Evolutionary conservation across 495 filamentous ascomycete species (phyloP).

Genomic region (Trypethelium eluteriae): DNA sequence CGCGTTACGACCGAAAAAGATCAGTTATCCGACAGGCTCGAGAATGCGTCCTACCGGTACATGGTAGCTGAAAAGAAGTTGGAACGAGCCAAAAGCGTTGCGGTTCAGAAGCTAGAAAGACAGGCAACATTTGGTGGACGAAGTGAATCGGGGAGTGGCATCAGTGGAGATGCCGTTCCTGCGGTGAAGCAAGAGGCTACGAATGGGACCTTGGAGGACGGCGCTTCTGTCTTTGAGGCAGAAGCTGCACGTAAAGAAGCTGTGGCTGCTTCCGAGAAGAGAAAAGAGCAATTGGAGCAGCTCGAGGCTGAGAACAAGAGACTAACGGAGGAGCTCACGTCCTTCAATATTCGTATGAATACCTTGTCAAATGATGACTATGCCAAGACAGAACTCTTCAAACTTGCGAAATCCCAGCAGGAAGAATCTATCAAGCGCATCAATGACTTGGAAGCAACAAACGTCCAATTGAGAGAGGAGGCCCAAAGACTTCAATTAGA

Average conservation of each 20-base stretch:
- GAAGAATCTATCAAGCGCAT: slow-evolving; percentile 87
- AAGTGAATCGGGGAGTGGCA: slow-evolving; percentile 45
- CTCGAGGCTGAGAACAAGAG: slow-evolving; percentile 71
- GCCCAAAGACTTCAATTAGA: slow-evolving; percentile 78
- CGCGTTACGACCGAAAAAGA: slow-evolving; percentile 71
- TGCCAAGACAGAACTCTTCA: slow-evolving; percentile 84
- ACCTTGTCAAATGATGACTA: slow-evolving; percentile 88
- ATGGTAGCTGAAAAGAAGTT: slow-evolving; percentile 91
- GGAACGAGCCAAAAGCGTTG: slow-evolving; percentile 75
- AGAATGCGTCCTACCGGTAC: slow-evolving; percentile 78
- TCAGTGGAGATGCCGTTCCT: slow-evolving; percentile 40
- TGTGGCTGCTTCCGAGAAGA: slow-evolving; percentile 62
- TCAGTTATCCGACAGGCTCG: slow-evolving; percentile 70
- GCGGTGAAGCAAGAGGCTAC: slow-evolving; percentile 40
- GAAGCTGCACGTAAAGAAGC: slow-evolving; percentile 68
- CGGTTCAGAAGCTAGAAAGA: slow-evolving; percentile 86
- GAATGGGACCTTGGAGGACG: slow-evolving; percentile 50
- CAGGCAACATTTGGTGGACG: slow-evolving; percentile 65
- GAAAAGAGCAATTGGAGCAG: slow-evolving; percentile 77
- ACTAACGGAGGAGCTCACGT: slow-evolving; percentile 70
- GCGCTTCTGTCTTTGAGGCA: slow-evolving; percentile 45
- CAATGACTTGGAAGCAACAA: slow-evolving; percentile 84
- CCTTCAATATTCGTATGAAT: slow-evolving; percentile 54
- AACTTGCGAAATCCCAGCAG: slow-evolving; percentile 77
- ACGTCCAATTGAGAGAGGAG: slow-evolving; percentile 76